A percentile compares a stretch with the other conserved stretches of the same genome.
These are phyloP conservation scores for Narthecium ossifragum DNA, from an alignment of 106 monocot genomes.

Conservation along the genomic window DNA sequence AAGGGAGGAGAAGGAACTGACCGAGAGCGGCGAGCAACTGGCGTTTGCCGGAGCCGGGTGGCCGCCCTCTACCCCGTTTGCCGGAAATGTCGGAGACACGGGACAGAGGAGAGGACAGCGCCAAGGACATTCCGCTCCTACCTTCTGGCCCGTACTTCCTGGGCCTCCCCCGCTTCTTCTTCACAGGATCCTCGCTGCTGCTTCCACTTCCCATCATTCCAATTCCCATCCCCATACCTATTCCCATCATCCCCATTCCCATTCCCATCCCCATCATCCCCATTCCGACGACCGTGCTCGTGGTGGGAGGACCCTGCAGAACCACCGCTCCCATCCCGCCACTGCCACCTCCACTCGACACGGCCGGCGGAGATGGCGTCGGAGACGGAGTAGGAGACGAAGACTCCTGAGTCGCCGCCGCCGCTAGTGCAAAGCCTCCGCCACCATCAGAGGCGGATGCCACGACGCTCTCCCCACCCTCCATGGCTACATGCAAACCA, in stretches of 20 bases:
- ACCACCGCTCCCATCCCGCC: background rate
- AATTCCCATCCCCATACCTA: conserved; percentile 9
- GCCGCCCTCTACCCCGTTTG: conserved; percentile 62
- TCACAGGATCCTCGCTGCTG: conserved; percentile 4
- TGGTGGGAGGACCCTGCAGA: background rate
- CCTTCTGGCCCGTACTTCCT: conserved; percentile 22
- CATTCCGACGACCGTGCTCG: too few relatives aligned
- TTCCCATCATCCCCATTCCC: background rate
- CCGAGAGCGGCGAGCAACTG: conserved; percentile 67
- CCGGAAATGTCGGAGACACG: conserved; percentile 10
- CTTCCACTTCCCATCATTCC: background rate
- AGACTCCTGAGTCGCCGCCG: conserved; percentile 4
- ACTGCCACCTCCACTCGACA: background rate
- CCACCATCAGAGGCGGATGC: conserved; percentile 4
- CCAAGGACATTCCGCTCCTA: conserved; percentile 18
- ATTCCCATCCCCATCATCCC: conserved; percentile 4
- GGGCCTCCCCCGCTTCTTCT: conserved; percentile 22
- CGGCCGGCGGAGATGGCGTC: conserved; percentile 6
- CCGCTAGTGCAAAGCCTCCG: conserved; percentile 1
- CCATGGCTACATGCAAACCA: conserved; percentile 19
- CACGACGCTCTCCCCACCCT: conserved; percentile 20
- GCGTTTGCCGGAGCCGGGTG: conserved; percentile 65
- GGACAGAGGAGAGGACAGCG: conserved; percentile 13
- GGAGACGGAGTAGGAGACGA: conserved; percentile 21
- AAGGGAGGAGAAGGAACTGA: conserved; percentile 6